Percentiles rank a stretch among this genome's conserved stretches.
These are phyloP conservation scores for Margaritispora aquatica DNA, from an alignment of 495 filamentous ascomycete genomes.

Conservation along the genomic window DNA sequence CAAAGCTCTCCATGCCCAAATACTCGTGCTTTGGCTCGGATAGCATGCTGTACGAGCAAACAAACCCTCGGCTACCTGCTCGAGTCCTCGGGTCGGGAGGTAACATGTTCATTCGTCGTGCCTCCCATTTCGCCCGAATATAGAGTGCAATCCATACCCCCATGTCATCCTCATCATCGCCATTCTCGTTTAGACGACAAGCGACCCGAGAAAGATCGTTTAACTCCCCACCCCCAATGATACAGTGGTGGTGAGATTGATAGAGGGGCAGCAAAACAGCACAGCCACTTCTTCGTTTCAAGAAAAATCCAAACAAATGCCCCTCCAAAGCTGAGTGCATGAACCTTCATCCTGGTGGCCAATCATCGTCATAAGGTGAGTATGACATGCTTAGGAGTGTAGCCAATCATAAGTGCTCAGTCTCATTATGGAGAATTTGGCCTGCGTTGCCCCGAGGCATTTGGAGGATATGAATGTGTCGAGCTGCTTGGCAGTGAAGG, in stretches of 20 bases:
- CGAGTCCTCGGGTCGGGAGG: no score
- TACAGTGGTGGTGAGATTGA: background rate
- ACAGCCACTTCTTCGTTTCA: conserved; percentile 9
- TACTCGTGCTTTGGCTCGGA: background rate
- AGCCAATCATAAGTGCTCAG: conserved; percentile 6
- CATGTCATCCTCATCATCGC: background rate
- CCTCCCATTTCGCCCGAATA: background rate
- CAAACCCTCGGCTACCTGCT: background rate
- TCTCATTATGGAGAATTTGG: conserved; percentile 10
- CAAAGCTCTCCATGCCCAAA: background rate
- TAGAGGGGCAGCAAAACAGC: conserved; percentile 5
- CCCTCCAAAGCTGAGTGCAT: conserved; percentile 14
- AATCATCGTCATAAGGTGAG: conserved; percentile 17
- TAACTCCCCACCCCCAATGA: background rate
- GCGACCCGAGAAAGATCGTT: background rate
- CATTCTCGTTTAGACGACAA: no score
- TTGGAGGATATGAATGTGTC: background rate
- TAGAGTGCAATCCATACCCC: background rate
- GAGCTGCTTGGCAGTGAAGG: conserved; percentile 6
- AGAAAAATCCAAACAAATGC: background rate
- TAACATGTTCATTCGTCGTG: no score
- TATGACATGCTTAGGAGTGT: background rate
- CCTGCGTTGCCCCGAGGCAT: conserved; percentile 8
- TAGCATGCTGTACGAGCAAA: background rate
- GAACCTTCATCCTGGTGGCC: conserved; percentile 2